Base-by-base conservation (phyloP, 2,329 filamentous ascomycete species). In the Arthrobotrys megalospora region DNA sequence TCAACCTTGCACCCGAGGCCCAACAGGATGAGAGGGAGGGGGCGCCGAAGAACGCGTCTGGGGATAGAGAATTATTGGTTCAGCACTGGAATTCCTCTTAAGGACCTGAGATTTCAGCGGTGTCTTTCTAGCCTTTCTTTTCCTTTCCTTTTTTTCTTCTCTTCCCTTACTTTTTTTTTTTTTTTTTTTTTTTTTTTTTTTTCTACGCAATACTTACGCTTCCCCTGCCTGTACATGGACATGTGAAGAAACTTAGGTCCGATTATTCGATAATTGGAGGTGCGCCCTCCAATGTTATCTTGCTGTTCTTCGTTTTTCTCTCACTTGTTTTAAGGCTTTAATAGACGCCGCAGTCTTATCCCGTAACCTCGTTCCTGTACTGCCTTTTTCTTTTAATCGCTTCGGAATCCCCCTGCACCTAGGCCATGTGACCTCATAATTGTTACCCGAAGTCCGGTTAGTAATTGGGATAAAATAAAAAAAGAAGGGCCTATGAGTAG, bases 341-440 rank as follows among this genome's bases (percentile, higher is more conserved):
- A 79, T 80, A n/a, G 24, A 38, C 34, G 34, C 34, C 11, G n/a
- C 34, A 21, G 34, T 70, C 60, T 68, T 71, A 75, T 58, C 60
- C 60, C 67, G 70, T 72, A 70, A 70, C 69, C 63, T 77, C 52
- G 72, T 67, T 73, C 69, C 72, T 73, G 69, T 68, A 73, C 66
- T 70, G 52, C 58, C 53, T 48, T 70, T 72, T 77, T 55, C n/a
- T n/a, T 64, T 71, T 52, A 38, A 21, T 55, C 43, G 21, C 50
- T 24, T 63, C 16, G 14, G 58, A 32, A 21, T 32, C 43, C 32
- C 19, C 36, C 6, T 14, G 16, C 12, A 3, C 34, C 6, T 28
- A 28, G 24, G 24, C 24, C 24, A 28, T 28, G 24, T 28, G 24
- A 28, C 24, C 24, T 28, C 24, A 28, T 28, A 28, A 28, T 28